These are phyloP conservation scores for Mycocentrospora acerina DNA, from an alignment of 2,329 filamentous ascomycete genomes.

Conservation along the genomic window DNA sequence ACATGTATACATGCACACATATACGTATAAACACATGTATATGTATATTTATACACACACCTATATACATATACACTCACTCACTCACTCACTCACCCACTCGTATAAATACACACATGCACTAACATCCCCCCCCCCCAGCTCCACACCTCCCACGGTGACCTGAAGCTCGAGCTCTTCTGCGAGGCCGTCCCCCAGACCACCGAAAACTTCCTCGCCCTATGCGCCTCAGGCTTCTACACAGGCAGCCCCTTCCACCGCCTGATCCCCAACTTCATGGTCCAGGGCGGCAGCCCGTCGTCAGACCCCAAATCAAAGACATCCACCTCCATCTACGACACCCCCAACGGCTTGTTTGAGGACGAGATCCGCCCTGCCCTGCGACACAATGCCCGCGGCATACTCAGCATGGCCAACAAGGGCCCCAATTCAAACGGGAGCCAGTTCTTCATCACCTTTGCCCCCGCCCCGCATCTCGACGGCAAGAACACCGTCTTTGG, in stretches of 20 bases:
- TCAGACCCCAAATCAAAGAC: slow-evolving; percentile 59
- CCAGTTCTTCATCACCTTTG: slow-evolving; percentile 81
- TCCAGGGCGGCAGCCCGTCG: slow-evolving; percentile 67
- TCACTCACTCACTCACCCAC: too few species aligned
- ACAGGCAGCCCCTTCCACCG: slow-evolving; percentile 75
- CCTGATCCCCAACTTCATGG: slow-evolving; percentile 78
- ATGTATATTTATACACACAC: too few species aligned
- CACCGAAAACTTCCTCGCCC: slow-evolving; percentile 86
- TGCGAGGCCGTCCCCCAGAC: slow-evolving; percentile 94
- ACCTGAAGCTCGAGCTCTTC: slow-evolving; percentile 94
- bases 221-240: slow-evolving; percentile 80
- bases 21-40: too few species aligned
- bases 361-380: slow-evolving; percentile 77
- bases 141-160: slow-evolving; percentile 84
- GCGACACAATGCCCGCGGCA: slow-evolving; percentile 67
- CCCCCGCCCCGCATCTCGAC: slow-evolving; percentile 76
- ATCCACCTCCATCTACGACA: slow-evolving; percentile 69
- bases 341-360: slow-evolving; percentile 60
- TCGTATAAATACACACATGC: too few species aligned
- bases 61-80: too few species aligned
- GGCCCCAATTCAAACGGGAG: slow-evolving; percentile 72
- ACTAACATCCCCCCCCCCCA: too few species aligned
- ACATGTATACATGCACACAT: too few species aligned
- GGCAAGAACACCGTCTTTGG: slow-evolving; percentile 85
- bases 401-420: slow-evolving; percentile 79